These are phyloP conservation scores for Lipomyces mesembrius DNA, from an alignment of 805 yeast genomes.

Conservation along the genomic window DNA sequence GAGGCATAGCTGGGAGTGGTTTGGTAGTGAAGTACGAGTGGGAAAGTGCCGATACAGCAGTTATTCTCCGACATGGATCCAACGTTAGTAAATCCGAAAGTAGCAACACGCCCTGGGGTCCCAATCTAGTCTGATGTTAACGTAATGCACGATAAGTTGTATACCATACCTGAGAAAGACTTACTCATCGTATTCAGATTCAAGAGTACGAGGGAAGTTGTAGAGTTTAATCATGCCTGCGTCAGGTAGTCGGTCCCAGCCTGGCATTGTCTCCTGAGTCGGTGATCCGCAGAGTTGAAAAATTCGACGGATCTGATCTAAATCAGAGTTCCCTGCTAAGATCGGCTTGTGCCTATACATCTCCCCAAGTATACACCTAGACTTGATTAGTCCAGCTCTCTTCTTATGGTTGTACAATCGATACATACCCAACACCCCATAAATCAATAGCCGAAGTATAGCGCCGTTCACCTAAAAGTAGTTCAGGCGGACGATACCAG, in stretches of 20 bases:
- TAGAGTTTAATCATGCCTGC: constrained; percentile 19
- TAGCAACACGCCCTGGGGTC: constrained; percentile 58
- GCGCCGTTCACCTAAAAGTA: constrained; percentile 78
- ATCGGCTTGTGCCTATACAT: constrained; percentile 81
- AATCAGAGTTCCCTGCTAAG: constrained; percentile 80
- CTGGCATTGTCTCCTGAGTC: constrained; percentile 88
- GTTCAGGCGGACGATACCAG: constrained; percentile 97
- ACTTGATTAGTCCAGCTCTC: constrained; percentile 44
- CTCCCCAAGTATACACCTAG: constrained; percentile 83
- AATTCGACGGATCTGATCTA: constrained; percentile 83
- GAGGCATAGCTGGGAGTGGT: constrained; percentile 65
- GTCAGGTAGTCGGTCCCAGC: constrained; percentile 74
- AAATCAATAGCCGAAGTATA: constrained; percentile 95
- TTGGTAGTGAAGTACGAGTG: constrained; percentile 69
- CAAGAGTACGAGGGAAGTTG: constrained; percentile 38
- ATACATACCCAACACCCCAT: constrained; percentile 78
- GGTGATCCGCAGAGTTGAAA: constrained; percentile 92
- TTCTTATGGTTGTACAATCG: background rate
- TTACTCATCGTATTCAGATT: constrained; percentile 55
- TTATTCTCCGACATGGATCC: constrained; percentile 73
- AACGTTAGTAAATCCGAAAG: constrained; percentile 65
- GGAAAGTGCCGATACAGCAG: constrained; percentile 76
- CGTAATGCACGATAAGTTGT: background rate
- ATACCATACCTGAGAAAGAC: constrained; percentile 38
- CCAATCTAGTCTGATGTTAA: constrained; percentile 24